These are phyloP conservation scores for Apostasia shenzhenica DNA, from an alignment of 106 monocot species.

Conservation along the genomic window DNA sequence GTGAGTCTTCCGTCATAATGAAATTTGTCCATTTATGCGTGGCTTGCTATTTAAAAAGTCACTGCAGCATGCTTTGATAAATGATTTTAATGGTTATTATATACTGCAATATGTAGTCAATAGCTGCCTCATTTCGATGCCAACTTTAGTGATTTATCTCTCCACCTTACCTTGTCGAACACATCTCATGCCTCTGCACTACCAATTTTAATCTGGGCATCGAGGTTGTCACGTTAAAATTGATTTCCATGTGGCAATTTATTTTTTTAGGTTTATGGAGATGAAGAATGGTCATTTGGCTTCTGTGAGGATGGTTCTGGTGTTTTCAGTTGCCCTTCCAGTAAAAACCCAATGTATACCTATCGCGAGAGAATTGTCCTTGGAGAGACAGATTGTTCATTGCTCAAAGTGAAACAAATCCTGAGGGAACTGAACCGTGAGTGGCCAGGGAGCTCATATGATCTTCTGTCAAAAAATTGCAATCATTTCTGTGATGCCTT, in stretches of 20 bases:
- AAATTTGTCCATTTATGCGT: too few relatives aligned
- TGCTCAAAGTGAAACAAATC: conserved; percentile 62
- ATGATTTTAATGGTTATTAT: too few relatives aligned
- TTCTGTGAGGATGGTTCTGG: conserved; percentile 83
- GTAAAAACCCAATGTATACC: conserved; percentile 95
- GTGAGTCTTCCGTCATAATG: too few relatives aligned
- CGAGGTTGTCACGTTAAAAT: too few relatives aligned
- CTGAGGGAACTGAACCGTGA: conserved; percentile 76
- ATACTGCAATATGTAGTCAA: too few relatives aligned
- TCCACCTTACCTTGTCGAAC: too few relatives aligned
- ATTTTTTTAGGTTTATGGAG: conserved; percentile 63
- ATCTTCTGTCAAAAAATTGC: conserved; percentile 84
- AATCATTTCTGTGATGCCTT: conserved; percentile 91
- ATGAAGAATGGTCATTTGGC: conserved; percentile 98
- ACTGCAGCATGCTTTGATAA: too few relatives aligned
- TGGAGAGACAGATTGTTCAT: conserved; percentile 65
- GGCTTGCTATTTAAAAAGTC: too few relatives aligned
- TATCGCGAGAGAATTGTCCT: conserved; percentile 75
- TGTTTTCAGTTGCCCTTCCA: conserved; percentile 79
- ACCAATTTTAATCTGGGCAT: too few relatives aligned
- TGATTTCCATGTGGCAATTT: not conserved
- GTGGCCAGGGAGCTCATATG: conserved; percentile 86
- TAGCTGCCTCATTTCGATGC: too few relatives aligned
- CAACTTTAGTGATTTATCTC: too few relatives aligned
- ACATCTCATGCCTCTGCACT: too few relatives aligned